Evolutionary conservation across 331 rosid genomes (phyloP).

Genomic region (Ulmus americana): DNA sequence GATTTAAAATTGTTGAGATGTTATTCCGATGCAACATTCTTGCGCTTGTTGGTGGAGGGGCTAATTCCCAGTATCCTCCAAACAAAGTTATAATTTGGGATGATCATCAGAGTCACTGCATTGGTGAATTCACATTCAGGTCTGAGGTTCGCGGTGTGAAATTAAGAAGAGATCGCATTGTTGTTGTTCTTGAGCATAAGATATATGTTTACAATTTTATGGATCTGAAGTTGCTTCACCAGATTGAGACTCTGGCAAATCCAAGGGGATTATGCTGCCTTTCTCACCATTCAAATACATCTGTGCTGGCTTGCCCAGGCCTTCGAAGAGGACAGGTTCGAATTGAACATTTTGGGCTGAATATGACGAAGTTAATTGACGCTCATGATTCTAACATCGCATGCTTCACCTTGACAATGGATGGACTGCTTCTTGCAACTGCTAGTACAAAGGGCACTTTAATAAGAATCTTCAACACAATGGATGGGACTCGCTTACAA

Average conservation of each 20-base stretch:
- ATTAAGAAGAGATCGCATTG: constrained; percentile 73
- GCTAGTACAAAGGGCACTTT: constrained; percentile 88
- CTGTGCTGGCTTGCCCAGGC: constrained; percentile 86
- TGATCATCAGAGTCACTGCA: constrained; percentile 80
- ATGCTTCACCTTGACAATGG: constrained; percentile 74
- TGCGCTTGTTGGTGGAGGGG: constrained; percentile 80
- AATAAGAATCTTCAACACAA: constrained; percentile 88
- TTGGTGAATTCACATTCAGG: constrained; percentile 76
- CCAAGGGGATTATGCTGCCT: constrained; percentile 85
- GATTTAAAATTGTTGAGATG: constrained; percentile 90
- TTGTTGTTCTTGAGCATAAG: constrained; percentile 87
- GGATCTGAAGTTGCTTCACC: constrained; percentile 84
- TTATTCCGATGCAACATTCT: constrained; percentile 77
- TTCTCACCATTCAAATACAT: constrained; percentile 66
- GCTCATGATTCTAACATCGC: constrained; percentile 85
- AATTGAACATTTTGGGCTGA: constrained; percentile 83
- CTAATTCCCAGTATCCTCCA: constrained; percentile 70
- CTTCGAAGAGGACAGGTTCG: constrained; percentile 71
- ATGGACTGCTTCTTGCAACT: constrained; percentile 95
- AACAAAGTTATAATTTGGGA: constrained; percentile 93
- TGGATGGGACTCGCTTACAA: constrained; percentile 83
- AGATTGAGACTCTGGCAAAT: constrained; percentile 76
- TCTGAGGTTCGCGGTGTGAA: constrained; percentile 78
- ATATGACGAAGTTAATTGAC: constrained; percentile 57
- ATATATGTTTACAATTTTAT: constrained; percentile 66